phyloP scores from a whole-genome alignment of 2,329 filamentous ascomycete species.

The Tolypocladium album region DNA sequence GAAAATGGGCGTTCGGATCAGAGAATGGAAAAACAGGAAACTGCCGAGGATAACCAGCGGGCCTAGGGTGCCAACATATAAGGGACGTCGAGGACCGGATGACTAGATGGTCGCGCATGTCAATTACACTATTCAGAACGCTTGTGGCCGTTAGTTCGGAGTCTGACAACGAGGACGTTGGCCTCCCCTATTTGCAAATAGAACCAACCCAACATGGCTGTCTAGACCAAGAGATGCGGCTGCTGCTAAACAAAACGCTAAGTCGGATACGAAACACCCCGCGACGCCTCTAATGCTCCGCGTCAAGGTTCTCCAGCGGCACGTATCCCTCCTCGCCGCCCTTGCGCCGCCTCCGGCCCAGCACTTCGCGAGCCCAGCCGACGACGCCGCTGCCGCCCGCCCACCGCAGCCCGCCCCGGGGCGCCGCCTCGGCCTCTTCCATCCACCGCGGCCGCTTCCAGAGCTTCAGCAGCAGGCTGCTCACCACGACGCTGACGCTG shows the following conservation, averaged over 20 bases:
- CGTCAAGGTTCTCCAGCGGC: slow-evolving; percentile 42
- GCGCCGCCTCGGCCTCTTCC: slow-evolving; percentile 56
- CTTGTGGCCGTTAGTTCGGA: too few relatives aligned
- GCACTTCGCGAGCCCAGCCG: slow-evolving; percentile 29
- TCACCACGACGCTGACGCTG: slow-evolving; percentile 81
- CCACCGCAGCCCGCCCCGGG: slow-evolving; percentile 36
- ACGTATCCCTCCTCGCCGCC: slow-evolving; percentile 48
- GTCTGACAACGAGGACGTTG: too few relatives aligned
- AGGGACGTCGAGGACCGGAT: too few relatives aligned
- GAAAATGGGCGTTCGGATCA: too few relatives aligned
- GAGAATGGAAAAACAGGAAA: too few relatives aligned
- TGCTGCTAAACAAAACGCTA: neutral
- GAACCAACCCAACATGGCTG: neutral
- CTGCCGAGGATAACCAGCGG: too few relatives aligned
- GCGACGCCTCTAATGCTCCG: slow-evolving; percentile 2
- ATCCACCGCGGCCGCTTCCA: slow-evolving; percentile 85
- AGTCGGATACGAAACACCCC: neutral
- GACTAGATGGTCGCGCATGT: too few relatives aligned
- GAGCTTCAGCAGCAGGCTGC: slow-evolving; percentile 72
- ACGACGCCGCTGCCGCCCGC: slow-evolving; percentile 31
- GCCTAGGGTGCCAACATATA: too few relatives aligned
- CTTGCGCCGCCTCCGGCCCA: slow-evolving; percentile 25
- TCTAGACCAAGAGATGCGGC: neutral
- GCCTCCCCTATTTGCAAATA: too few relatives aligned
- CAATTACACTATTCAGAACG: too few relatives aligned